Evolutionary conservation across 139 green algal species (phyloP), one percentile per base, ranked within the genome.

Genomic region (Tetraselmis striata): DNA sequence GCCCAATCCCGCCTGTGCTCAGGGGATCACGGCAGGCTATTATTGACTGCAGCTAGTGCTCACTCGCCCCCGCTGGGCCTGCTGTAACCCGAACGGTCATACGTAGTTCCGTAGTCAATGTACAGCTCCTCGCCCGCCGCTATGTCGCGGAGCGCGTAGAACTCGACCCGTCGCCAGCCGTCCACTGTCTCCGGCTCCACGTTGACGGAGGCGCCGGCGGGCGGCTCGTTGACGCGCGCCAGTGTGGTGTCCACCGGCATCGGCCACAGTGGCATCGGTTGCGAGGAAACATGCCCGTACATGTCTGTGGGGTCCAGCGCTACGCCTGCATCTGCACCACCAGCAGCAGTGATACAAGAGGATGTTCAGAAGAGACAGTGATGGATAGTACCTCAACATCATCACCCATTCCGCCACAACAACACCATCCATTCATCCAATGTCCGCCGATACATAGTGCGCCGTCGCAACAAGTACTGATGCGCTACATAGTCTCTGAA

Each of bases 161-260:
- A 90, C 26, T 86, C 31, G 76, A 92, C 31, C 5, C 77, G 77
- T 25, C 45, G 45, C 11, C 18, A 18, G 18, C 45, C 45, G 1
- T 90, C 80, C 23, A 81, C 74, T 29, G 76, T 26, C 0, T 79
- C 28, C 0, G 59, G 22, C 74, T 90, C 84, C 23, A 93, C 85
- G 0, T 31, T 59, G 23, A 90, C 84, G 82, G 91, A 93, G 59
- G 77, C 76, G 27, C 83, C 67, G 0, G 28, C 31, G 0, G 82
- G 86, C 26, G 90, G 90, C 75, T 94, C 90, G 58, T 94, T 94
- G 23, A 87, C 82, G 74, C 79, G 92, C 1, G 85, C 81, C 45
- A 94, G 81, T 0, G 75, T 79, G 27, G 76, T 74, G 59, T 94
- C 85, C 0, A 84, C 59, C 0, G 80, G 67, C 28, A 90, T 59